A percentile compares a stretch with the other conserved stretches of the same genome.
Evolutionary conservation across 495 filamentous ascomycete genomes (phyloP).

Genomic region (Daldinia childiae): DNA sequence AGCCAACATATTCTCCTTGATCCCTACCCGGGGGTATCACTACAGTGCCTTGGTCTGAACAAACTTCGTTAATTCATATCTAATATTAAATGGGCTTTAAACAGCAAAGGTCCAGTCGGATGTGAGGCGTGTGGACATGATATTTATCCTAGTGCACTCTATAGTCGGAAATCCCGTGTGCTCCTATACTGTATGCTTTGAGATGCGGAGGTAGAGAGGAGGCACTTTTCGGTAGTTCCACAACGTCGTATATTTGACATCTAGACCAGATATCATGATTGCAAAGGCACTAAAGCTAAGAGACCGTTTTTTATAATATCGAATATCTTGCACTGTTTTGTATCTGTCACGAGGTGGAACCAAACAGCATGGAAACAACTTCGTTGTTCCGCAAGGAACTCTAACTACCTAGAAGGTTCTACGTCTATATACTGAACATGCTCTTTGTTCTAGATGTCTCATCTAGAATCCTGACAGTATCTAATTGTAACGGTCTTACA

Average conservation of each 20-base stretch:
- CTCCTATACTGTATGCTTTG: background rate
- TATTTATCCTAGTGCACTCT: background rate
- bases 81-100: background rate
- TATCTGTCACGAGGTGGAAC: too few species aligned
- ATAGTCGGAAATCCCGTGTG: background rate
- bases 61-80: background rate
- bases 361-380: too few species aligned
- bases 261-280: background rate
- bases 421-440: too few species aligned
- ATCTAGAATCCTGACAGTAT: too few species aligned
- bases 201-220: conserved; percentile 13
- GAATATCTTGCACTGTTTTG: too few species aligned
- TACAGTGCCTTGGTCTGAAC: background rate
- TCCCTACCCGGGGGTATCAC: background rate
- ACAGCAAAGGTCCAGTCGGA: background rate
- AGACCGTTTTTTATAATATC: too few species aligned
- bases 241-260: conserved; percentile 14
- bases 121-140: background rate
- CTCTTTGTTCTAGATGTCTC: too few species aligned
- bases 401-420: too few species aligned
- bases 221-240: conserved; percentile 10
- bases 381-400: too few species aligned
- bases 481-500: background rate
- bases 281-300: background rate
- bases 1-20: background rate